These are phyloP conservation scores for Pichia californica DNA, from an alignment of 805 yeast genomes.

Conservation along the genomic window DNA sequence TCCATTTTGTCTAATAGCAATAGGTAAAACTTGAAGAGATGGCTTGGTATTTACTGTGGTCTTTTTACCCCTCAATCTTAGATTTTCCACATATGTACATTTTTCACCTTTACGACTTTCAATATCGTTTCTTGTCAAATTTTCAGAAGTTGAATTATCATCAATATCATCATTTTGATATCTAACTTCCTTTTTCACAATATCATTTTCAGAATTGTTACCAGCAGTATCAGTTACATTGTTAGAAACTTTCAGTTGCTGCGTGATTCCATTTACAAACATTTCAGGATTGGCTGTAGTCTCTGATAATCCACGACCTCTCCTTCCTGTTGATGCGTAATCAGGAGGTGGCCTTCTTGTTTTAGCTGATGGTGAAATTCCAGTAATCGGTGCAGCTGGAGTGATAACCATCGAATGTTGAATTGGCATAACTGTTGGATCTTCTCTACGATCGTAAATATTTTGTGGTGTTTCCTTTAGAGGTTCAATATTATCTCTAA, in stretches of 20 bases:
- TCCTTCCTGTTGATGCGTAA: conserved; percentile 32
- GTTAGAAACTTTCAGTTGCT: neutral
- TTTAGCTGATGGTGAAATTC: neutral
- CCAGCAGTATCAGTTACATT: conserved; percentile 5
- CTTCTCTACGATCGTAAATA: conserved; percentile 35
- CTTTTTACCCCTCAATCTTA: conserved; percentile 8
- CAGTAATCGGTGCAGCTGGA: conserved; percentile 14
- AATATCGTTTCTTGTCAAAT: neutral
- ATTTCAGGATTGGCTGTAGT: conserved; percentile 29
- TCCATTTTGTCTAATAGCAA: conserved; percentile 42
- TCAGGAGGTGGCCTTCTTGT: conserved; percentile 36
- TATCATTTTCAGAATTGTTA: too few relatives aligned
- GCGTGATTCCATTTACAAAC: conserved; percentile 14
- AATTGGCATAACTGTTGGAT: conserved; percentile 28
- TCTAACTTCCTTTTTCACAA: too few relatives aligned
- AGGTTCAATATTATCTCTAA: neutral
- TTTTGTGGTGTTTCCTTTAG: neutral
- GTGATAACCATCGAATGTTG: conserved; percentile 22
- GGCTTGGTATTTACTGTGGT: conserved; percentile 14
- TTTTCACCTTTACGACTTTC: conserved; percentile 38
- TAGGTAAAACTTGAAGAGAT: conserved; percentile 40
- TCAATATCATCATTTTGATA: neutral
- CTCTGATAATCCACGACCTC: conserved; percentile 32
- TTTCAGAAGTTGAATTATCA: too few relatives aligned
- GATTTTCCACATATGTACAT: conserved; percentile 40